Base-by-base conservation (phyloP, 202 grass and related monocot species). In the Panicum virgatum region DNA sequence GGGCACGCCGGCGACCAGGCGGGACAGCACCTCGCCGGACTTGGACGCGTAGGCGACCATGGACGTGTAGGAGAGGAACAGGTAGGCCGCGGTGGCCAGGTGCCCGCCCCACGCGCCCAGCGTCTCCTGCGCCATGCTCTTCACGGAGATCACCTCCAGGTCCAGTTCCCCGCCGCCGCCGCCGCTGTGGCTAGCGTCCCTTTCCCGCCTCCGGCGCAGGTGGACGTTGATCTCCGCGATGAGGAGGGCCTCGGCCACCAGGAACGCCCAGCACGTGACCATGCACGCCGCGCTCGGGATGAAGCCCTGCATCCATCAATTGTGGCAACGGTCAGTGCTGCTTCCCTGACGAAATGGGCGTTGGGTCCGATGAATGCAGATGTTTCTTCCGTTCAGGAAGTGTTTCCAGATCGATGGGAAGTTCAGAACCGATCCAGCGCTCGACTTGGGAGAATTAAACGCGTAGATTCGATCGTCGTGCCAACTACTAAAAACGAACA, bases 51-150 rank as follows among this genome's bases (percentile, higher is more conserved):
- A 97, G 29, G 94, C 89, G 20, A 97, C 88, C 91, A 90, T 89
- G 78, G 73, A 97, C 1, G 89, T 92, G 80, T 97, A 94, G 77
- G 80, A 72, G 72, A 94, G 79, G 79, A 97, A 97, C 16, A 94
- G 77, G 83, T 97, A 94, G 63, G 89, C 73, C 51, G 52, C 73
- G 9, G 89, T 82, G 66, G 91, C 85, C 61, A 97, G 20, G 79
- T 94, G 92, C 43, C 94, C 91, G 82, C 94, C 91, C 84, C 82
- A 94, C 86, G 81, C 80, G 74, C 89, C 91, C 64, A 92, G 75
- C 50, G 91, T 97, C 73, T 90, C 89, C 83, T 92, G 77, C 62
- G 91, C 91, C 94, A 97, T 97, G 72, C 89, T 94, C 83, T 89
- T 88, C 46, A 94, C 45, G 5, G 91, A 97, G 66, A 97, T 82